phyloP scores from a whole-genome alignment of 1,284 basidiomycete species.

The Cutaneotrichosporon sp. region DNA sequence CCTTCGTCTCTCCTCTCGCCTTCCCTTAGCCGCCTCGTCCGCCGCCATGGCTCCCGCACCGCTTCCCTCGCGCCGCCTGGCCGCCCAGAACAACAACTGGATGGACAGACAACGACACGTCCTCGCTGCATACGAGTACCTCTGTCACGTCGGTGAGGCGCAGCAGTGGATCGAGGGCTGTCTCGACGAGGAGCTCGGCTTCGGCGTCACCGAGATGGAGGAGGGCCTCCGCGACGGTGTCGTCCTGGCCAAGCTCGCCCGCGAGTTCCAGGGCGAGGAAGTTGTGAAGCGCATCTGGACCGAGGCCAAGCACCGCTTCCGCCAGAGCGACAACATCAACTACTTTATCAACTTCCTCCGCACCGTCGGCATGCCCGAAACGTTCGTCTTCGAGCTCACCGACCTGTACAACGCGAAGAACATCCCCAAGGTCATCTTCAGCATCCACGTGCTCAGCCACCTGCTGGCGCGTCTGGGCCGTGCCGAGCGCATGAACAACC shows the following conservation, averaged over 20 bases:
- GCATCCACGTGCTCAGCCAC: constrained; percentile 96
- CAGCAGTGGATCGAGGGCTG: constrained; percentile 98
- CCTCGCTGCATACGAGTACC: constrained; percentile 86
- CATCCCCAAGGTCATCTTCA: constrained; percentile 98
- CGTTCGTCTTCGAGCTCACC: constrained; percentile 95
- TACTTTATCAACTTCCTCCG: constrained; percentile 90
- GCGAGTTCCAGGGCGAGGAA: constrained; percentile 76
- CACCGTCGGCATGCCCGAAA: constrained; percentile 87
- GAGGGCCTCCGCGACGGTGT: constrained; percentile 91
- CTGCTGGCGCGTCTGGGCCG: constrained; percentile 87
- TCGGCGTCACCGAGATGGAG: constrained; percentile 93
- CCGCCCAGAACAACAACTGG: constrained; percentile 45
- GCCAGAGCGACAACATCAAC: constrained; percentile 98
- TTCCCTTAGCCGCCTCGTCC: constrained; percentile 49
- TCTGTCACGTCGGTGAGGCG: constrained; percentile 95
- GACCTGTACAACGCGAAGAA: constrained; percentile 99
- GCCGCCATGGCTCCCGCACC: constrained; percentile 49
- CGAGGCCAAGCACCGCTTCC: constrained; percentile 88
- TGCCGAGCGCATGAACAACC: constrained; percentile 88
- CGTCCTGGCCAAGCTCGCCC: constrained; percentile 87
- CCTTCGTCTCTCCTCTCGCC: constrained; percentile 45
- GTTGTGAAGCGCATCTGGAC: constrained; percentile 89
- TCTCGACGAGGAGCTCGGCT: constrained; percentile 79
- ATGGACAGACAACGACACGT: constrained; percentile 60
- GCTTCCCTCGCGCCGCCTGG: constrained; percentile 46